phyloP scores from a whole-genome alignment of 2,329 filamentous ascomycete species.

The Catunica adiposa region DNA sequence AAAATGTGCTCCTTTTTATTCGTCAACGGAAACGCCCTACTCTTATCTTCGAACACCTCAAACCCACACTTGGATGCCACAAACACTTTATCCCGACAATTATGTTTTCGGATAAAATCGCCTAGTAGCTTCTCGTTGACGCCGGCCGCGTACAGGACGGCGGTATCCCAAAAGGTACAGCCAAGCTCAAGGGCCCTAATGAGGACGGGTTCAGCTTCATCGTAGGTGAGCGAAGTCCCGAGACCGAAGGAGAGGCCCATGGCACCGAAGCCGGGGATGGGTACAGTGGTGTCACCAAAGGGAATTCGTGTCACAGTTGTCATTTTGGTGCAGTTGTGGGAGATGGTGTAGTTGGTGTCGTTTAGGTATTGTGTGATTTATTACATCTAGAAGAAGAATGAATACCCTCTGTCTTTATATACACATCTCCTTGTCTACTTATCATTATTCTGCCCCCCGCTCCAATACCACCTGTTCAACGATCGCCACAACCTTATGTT shows the following conservation, averaged over 20 bases:
- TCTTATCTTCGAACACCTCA: neutral
- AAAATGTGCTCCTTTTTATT: neutral
- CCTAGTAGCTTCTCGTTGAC: neutral
- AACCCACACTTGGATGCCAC: neutral
- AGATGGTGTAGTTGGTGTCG: neutral
- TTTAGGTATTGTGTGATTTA: neutral
- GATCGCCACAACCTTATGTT: no score
- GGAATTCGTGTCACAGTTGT: neutral
- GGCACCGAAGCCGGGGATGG: neutral
- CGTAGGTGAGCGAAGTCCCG: neutral
- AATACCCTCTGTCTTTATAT: neutral
- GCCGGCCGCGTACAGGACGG: neutral
- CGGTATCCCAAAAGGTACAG: neutral
- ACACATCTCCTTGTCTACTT: neutral
- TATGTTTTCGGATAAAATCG: neutral
- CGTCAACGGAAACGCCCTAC: neutral
- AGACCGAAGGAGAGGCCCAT: neutral
- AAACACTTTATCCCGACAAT: neutral
- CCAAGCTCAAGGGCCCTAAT: neutral
- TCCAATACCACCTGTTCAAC: no score
- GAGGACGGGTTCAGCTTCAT: neutral
- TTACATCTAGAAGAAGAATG: no score
- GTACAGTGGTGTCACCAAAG: neutral
- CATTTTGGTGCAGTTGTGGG: neutral
- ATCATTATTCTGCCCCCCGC: neutral